Evolutionary conservation across 1,284 basidiomycete species (phyloP), one percentile per base, ranked within the genome.

Genomic region (Tetrapyrgos nigripes): DNA sequence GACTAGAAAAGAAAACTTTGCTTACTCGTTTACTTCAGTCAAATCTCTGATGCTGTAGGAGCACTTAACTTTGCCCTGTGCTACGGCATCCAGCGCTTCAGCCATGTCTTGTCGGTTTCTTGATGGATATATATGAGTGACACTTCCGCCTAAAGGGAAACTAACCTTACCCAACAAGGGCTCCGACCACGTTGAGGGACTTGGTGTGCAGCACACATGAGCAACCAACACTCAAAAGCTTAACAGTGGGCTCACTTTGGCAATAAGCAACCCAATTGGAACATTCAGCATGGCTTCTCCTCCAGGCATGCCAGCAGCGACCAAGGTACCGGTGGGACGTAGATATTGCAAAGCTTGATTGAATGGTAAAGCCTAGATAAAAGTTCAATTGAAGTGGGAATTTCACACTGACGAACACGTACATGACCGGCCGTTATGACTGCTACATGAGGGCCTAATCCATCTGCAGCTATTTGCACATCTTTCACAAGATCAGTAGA

Each of bases 281-380:
- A 81, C 70, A 63, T 74, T 72, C 10, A 83, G 59, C 31, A 82
- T 70, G 17, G 70, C 73, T 27, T 52, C 33, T 45, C 49, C 53
- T 3, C 76, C 76, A 11, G 88, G 80, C 66, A 89, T 74, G 26
- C 89, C 90, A 35, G 91, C 83, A 33, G 79, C 80, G 33, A 92
- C 83, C 52, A 93, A 71, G 14, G 82, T 83, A 23, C 89, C 85
- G 57, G 76, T 73, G 9, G 71, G 66, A 57, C 84, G 79, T 59
- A 91, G 69, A 73, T 91, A 91, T 63, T 80, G 71, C 35, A 88
- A 74, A 2, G 89, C 90, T 70, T 90, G 83, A 31, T 82, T 79
- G 72, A 88, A 90, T 0, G 87, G 86, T 3, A 74, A 73, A 4
- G 79, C 61, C 82, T 83, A 49, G 35, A 1, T 53, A 55, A 44